phyloP scores from a whole-genome alignment of 345 rosid genomes.

The Ailanthus altissimus region DNA sequence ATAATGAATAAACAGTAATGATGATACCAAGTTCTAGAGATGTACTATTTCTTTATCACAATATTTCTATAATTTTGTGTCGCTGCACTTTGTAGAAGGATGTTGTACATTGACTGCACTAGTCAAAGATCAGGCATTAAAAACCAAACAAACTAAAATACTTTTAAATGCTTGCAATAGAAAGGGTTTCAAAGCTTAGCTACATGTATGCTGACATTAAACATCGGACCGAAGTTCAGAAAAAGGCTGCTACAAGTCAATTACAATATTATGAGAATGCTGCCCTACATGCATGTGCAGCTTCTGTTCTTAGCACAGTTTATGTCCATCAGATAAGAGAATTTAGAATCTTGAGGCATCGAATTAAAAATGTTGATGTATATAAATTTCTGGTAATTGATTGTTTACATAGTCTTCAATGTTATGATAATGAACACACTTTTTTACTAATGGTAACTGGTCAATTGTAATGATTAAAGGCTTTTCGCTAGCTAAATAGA shows the following conservation, averaged over 20 bases:
- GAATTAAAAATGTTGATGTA: too few species aligned
- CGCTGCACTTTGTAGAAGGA: slow-evolving; percentile 12
- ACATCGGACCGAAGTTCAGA: not conserved
- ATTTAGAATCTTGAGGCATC: too few species aligned
- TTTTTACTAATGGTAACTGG: not conserved
- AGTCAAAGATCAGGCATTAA: slow-evolving; percentile 6
- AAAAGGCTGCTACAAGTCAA: not conserved
- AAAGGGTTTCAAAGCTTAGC: not conserved
- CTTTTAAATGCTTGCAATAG: not conserved
- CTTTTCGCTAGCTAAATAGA: not conserved
- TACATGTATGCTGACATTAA: not conserved
- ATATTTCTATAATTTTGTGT: not conserved
- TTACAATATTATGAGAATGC: not conserved
- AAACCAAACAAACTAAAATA: too few species aligned
- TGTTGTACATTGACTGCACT: not conserved
- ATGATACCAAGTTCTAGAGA: not conserved
- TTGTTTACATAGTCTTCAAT: too few species aligned
- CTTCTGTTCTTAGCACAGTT: too few species aligned
- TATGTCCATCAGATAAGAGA: too few species aligned
- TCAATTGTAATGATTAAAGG: not conserved
- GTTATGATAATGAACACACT: not conserved
- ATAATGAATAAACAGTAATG: slow-evolving; percentile 4
- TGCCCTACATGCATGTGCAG: not conserved
- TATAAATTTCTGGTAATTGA: not conserved
- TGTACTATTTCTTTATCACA: too few species aligned